Conservation (phyloP, 768 basidiomycete genomes). For the Russula abietina region DNA sequence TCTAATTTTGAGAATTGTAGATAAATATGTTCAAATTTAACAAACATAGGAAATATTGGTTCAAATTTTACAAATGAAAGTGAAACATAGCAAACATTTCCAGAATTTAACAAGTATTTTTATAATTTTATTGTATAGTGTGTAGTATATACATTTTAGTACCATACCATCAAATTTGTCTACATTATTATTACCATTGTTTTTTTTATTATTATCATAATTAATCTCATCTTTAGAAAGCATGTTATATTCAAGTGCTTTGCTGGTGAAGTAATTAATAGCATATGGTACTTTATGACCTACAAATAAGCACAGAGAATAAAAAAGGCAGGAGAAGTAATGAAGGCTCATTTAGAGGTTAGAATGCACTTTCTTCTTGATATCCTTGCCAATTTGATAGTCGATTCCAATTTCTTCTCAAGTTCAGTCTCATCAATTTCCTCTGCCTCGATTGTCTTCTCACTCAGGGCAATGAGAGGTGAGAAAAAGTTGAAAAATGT, state of each 20-base stretch:
- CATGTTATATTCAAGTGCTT: slow-evolving; percentile 80
- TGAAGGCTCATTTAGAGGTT: background rate
- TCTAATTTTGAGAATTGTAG: no score
- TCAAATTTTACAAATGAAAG: no score
- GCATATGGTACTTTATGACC: slow-evolving; percentile 95
- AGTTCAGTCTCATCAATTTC: slow-evolving; percentile 84
- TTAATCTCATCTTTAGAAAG: slow-evolving; percentile 33
- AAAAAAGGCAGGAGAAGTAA: background rate
- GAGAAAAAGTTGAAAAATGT: slow-evolving; percentile 99
- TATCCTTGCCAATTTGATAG: slow-evolving; percentile 96
- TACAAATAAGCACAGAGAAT: slow-evolving; percentile 30
- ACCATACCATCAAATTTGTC: slow-evolving; percentile 33
- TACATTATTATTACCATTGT: slow-evolving; percentile 53
- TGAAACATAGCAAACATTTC: no score
- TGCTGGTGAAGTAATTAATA: slow-evolving; percentile 96
- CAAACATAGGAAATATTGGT: no score
- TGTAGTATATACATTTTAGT: no score
- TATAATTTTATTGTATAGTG: no score
- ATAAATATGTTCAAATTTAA: no score
- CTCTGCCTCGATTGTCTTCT: slow-evolving; percentile 58
- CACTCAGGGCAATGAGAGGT: slow-evolving; percentile 67
- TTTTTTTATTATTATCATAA: slow-evolving; percentile 51
- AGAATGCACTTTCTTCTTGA: slow-evolving; percentile 83
- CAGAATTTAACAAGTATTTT: no score
- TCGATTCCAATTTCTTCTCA: slow-evolving; percentile 91